A percentile compares a stretch with the other conserved stretches of the same genome.
phyloP scores from a whole-genome alignment of 2,329 filamentous ascomycete genomes.

The Chaetothyriales sp. region DNA sequence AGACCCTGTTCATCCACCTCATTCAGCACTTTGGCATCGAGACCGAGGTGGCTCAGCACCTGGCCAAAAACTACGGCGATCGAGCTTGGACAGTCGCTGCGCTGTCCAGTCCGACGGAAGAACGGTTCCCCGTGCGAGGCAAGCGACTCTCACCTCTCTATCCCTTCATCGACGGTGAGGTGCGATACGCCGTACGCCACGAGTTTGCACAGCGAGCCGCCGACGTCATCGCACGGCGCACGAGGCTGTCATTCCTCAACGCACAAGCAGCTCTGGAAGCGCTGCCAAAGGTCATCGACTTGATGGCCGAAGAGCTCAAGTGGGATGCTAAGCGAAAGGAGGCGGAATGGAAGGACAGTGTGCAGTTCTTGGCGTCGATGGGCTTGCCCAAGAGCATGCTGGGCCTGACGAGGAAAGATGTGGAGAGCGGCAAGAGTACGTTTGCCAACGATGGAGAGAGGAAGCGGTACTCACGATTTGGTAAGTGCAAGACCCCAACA shows the following conservation, averaged over 20 bases:
- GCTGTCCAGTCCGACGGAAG: slow-evolving; percentile 60
- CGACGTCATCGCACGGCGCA: slow-evolving; percentile 75
- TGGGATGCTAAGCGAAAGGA: slow-evolving; percentile 65
- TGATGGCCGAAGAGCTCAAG: slow-evolving; percentile 71
- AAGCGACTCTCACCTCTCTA: slow-evolving; percentile 68
- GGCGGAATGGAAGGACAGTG: slow-evolving; percentile 62
- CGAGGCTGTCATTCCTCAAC: slow-evolving; percentile 76
- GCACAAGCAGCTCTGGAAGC: slow-evolving; percentile 81
- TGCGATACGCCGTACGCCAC: slow-evolving; percentile 73
- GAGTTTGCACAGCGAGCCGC: slow-evolving; percentile 87
- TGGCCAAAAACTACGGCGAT: slow-evolving; percentile 79
- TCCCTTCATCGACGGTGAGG: slow-evolving; percentile 82
- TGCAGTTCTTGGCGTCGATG: slow-evolving; percentile 48
- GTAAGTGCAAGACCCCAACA: slow-evolving; percentile 20
- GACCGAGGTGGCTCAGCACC: slow-evolving; percentile 80
- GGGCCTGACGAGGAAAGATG: slow-evolving; percentile 41
- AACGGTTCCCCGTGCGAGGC: slow-evolving; percentile 70
- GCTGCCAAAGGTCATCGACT: slow-evolving; percentile 70
- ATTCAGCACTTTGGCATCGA: slow-evolving; percentile 89
- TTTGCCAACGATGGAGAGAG: slow-evolving; percentile 29
- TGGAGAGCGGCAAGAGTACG: slow-evolving; percentile 42
- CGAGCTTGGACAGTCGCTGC: slow-evolving; percentile 82
- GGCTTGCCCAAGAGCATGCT: slow-evolving; percentile 46
- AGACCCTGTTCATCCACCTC: slow-evolving; percentile 85
- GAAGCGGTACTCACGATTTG: slow-evolving; percentile 29